Conservation (phyloP, 441 rosid genomes). For the Rhodomyrtus psidioides region DNA sequence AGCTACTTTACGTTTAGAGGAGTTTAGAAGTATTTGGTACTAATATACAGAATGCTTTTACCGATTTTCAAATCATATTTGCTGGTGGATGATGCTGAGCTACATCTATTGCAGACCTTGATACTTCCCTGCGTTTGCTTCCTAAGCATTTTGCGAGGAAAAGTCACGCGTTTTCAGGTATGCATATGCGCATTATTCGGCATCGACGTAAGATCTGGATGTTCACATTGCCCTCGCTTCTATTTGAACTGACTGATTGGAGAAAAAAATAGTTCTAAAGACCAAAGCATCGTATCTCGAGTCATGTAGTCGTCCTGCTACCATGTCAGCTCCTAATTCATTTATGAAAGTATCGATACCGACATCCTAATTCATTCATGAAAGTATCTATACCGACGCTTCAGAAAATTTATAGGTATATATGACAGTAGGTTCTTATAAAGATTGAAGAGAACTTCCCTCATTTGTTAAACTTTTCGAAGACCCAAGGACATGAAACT, state of each 20-base stretch:
- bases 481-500: neutral
- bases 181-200: neutral
- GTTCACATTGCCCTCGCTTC: neutral
- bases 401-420: neutral
- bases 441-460: neutral
- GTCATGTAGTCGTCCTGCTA: neutral
- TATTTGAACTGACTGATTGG: neutral
- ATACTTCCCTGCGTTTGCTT: conserved; percentile 84
- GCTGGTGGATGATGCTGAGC: neutral
- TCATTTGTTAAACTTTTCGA: neutral
- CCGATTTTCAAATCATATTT: neutral
- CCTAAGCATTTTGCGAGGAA: conserved; percentile 58
- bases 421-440: neutral
- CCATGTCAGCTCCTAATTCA: neutral
- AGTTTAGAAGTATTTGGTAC: neutral
- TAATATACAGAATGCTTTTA: neutral
- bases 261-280: neutral
- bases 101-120: conserved; percentile 42
- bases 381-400: neutral
- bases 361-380: neutral
- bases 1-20: neutral
- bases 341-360: neutral
- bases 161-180: conserved; percentile 53
- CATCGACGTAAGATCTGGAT: neutral
- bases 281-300: neutral